Evolutionary conservation across 2,329 filamentous ascomycete species (phyloP).

Genomic region (Simplicillium aogashimaense): DNA sequence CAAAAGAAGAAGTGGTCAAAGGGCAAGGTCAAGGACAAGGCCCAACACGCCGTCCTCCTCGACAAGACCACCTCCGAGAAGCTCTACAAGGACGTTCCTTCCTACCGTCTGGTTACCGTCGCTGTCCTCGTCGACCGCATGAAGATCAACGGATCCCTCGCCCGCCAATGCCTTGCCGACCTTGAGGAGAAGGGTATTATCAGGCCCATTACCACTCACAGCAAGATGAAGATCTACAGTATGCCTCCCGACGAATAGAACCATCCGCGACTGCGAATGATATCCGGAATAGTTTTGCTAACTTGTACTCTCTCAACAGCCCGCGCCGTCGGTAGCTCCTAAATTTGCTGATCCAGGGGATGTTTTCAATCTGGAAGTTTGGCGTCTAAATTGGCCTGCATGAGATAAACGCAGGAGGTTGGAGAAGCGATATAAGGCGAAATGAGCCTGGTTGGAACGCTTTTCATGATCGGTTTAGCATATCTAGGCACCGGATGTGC

Average conservation of each 20-base stretch:
- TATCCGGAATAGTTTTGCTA: neutral
- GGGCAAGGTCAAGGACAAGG: slow-evolving; percentile 98
- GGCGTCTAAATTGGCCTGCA: slow-evolving; percentile 26
- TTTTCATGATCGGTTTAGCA: slow-evolving; percentile 30
- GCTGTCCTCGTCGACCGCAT: slow-evolving; percentile 97
- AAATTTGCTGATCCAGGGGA: slow-evolving; percentile 21
- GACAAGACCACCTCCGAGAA: slow-evolving; percentile 97
- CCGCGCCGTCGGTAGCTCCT: slow-evolving; percentile 48
- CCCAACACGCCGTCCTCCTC: slow-evolving; percentile 97
- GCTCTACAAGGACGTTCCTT: slow-evolving; percentile 99
- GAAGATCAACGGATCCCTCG: slow-evolving; percentile 99
- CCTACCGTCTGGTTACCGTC: slow-evolving; percentile 98
- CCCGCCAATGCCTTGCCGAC: slow-evolving; percentile 79
- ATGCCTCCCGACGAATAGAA: slow-evolving; percentile 22
- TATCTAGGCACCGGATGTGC: slow-evolving; percentile 24
- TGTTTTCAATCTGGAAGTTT: slow-evolving; percentile 24
- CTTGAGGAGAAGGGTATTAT: slow-evolving; percentile 98
- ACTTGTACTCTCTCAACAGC: slow-evolving; percentile 31
- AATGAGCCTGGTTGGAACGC: slow-evolving; percentile 26
- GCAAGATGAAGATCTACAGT: slow-evolving; percentile 98
- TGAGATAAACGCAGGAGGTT: slow-evolving; percentile 23
- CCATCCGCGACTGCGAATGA: too few species aligned
- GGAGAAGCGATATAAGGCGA: slow-evolving; percentile 22
- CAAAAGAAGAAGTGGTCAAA: slow-evolving; percentile 44
- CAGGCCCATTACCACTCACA: slow-evolving; percentile 94